Evolutionary conservation across 2,329 filamentous ascomycete genomes (phyloP).

Genomic region (Epichloe aotearoae): DNA sequence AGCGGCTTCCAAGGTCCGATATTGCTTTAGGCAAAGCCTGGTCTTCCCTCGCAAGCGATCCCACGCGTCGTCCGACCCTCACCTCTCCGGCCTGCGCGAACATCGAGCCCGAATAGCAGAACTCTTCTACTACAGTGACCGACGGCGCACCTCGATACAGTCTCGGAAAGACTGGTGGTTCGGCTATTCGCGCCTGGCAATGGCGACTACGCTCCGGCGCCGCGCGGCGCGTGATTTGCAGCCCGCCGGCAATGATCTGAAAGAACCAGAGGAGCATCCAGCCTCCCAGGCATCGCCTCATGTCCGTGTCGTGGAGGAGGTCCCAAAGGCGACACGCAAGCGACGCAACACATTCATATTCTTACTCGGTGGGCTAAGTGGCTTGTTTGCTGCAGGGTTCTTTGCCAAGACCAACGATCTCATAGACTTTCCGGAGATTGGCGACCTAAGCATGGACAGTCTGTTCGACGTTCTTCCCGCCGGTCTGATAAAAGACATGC

Average conservation of each 20-base stretch:
- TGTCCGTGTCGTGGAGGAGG: conserved; percentile 31
- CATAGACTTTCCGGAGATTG: conserved; percentile 60
- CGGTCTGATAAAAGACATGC: conserved; percentile 72
- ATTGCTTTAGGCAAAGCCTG: neutral
- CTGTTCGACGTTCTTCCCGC: conserved; percentile 80
- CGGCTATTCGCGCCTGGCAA: neutral
- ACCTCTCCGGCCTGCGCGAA: neutral
- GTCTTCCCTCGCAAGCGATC: neutral
- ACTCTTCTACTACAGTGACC: neutral
- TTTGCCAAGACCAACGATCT: conserved; percentile 84
- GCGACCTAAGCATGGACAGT: conserved; percentile 70
- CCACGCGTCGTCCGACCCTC: neutral
- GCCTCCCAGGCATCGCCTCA: conserved; percentile 16
- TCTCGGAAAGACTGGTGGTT: neutral
- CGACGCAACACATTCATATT: conserved; percentile 74
- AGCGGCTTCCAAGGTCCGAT: neutral
- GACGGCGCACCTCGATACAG: neutral
- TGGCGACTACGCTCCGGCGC: conserved; percentile 21
- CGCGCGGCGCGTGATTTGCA: conserved; percentile 15
- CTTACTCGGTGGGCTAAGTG: conserved; percentile 76
- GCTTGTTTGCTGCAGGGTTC: conserved; percentile 75
- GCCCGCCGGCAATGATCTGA: conserved; percentile 10
- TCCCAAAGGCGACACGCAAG: conserved; percentile 43
- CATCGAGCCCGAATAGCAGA: neutral
- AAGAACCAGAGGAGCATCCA: conserved; percentile 17